phyloP scores from a whole-genome alignment of 2,329 filamentous ascomycete genomes.

The Allantophomopsis cytisporea region DNA sequence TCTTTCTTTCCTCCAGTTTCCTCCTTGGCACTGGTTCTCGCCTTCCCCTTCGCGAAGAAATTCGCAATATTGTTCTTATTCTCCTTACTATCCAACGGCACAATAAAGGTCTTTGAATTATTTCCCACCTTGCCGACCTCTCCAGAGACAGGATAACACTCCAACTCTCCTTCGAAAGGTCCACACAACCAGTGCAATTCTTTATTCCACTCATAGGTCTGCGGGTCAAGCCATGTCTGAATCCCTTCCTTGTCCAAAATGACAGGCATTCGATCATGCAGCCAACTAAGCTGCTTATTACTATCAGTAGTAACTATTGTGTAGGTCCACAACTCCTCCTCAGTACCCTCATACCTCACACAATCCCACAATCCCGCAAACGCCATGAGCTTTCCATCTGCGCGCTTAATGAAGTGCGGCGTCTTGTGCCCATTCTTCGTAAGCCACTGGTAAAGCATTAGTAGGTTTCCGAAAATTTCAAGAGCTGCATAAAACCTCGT shows the following conservation, averaged over 20 bases:
- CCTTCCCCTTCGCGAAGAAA: slow-evolving; percentile 57
- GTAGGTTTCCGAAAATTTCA: too few relatives aligned
- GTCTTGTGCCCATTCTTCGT: slow-evolving; percentile 65
- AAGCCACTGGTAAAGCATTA: slow-evolving; percentile 42
- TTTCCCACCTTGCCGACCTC: slow-evolving; percentile 94
- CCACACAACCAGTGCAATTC: slow-evolving; percentile 70
- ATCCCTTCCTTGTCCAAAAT: slow-evolving; percentile 67
- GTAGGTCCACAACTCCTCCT: slow-evolving; percentile 71
- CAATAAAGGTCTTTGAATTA: slow-evolving; percentile 69
- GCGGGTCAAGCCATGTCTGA: slow-evolving; percentile 67
- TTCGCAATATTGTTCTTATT: slow-evolving; percentile 93
- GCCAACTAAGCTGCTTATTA: slow-evolving; percentile 68
- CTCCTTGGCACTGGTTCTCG: slow-evolving; percentile 7
- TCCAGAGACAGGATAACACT: slow-evolving; percentile 74
- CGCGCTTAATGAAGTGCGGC: slow-evolving; percentile 72
- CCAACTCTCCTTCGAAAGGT: slow-evolving; percentile 66
- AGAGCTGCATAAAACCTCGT: slow-evolving; percentile 34
- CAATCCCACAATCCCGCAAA: slow-evolving; percentile 93
- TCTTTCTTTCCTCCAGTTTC: neutral
- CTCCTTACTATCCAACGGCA: slow-evolving; percentile 71
- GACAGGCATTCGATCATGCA: slow-evolving; percentile 94
- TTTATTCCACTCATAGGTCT: slow-evolving; percentile 55
- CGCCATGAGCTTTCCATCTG: slow-evolving; percentile 58
- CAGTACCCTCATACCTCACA: slow-evolving; percentile 60
- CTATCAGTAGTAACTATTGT: slow-evolving; percentile 87